Conservation (phyloP, 441 rosid genomes). For the Pelargonium cotyledonis region DNA sequence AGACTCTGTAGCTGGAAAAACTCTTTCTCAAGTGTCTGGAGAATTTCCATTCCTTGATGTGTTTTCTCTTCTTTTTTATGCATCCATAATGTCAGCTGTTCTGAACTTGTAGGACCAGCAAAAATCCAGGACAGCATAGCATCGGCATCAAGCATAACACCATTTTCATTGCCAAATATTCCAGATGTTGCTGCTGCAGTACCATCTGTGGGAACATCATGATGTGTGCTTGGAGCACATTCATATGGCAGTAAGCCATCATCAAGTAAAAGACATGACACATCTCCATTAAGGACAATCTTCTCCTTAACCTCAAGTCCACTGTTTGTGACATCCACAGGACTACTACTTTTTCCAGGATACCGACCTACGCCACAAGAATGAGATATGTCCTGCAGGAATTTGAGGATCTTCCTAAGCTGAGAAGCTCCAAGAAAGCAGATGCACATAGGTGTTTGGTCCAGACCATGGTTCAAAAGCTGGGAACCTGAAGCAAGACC, state of each 20-base stretch:
- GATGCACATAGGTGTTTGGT: slow-evolving; percentile 63
- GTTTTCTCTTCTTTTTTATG: slow-evolving; percentile 59
- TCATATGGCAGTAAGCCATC: slow-evolving; percentile 43
- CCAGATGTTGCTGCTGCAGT: slow-evolving; percentile 27
- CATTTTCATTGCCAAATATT: slow-evolving; percentile 28
- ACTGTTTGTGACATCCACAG: slow-evolving; percentile 37
- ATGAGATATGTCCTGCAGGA: slow-evolving; percentile 76
- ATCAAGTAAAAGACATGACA: slow-evolving; percentile 52
- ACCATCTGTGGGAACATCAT: slow-evolving; percentile 26
- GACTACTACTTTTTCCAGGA: slow-evolving; percentile 44
- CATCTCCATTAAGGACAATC: slow-evolving; percentile 54
- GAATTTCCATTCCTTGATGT: slow-evolving; percentile 63
- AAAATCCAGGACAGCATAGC: slow-evolving; percentile 79
- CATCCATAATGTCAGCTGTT: slow-evolving; percentile 61
- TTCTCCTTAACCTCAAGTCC: slow-evolving; percentile 48
- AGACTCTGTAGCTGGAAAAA: slow-evolving; percentile 64
- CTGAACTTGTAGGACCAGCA: slow-evolving; percentile 61
- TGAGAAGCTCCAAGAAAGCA: slow-evolving; percentile 75
- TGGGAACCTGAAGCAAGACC: slow-evolving; percentile 50
- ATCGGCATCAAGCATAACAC: slow-evolving; percentile 37
- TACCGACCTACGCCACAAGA: slow-evolving; percentile 66
- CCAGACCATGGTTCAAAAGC: slow-evolving; percentile 52
- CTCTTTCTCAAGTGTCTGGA: slow-evolving; percentile 75
- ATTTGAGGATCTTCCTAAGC: slow-evolving; percentile 72
- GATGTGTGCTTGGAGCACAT: slow-evolving; percentile 22